Percentiles rank a stretch among this genome's conserved stretches.
These are phyloP conservation scores for Chlorokybus atmophyticus DNA, from an alignment of 139 green algal genomes.

Conservation along the genomic window DNA sequence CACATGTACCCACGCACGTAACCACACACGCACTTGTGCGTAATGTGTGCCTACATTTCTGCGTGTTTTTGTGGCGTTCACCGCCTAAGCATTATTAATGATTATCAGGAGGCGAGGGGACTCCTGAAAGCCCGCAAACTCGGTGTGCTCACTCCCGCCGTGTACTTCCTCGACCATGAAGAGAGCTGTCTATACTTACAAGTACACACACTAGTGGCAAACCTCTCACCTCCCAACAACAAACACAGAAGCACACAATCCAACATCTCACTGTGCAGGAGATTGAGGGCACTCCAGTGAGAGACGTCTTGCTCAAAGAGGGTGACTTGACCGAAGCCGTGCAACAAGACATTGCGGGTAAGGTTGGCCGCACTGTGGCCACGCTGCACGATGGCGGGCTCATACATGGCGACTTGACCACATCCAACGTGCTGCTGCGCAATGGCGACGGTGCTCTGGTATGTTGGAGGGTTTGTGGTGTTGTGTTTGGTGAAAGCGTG, in stretches of 20 bases:
- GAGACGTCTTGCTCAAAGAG: constrained; percentile 27
- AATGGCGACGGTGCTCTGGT: constrained; percentile 6
- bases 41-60: no score
- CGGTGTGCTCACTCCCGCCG: constrained; percentile 44
- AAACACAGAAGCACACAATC: neutral
- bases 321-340: neutral
- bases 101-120: constrained; percentile 51
- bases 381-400: constrained; percentile 73
- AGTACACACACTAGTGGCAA: no score
- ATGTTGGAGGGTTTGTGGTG: no score
- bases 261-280: constrained; percentile 64
- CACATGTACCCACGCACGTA: no score
- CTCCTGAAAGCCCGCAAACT: constrained; percentile 53
- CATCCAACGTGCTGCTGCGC: constrained; percentile 68
- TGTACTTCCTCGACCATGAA: constrained; percentile 52
- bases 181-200: no score
- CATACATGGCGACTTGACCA: constrained; percentile 83
- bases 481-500: no score
- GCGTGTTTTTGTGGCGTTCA: no score
- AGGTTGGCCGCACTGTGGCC: constrained; percentile 54
- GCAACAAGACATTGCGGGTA: constrained; percentile 26
- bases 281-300: constrained; percentile 47
- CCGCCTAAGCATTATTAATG: no score
- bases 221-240: constrained; percentile 19
- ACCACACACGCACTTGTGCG: no score